Percentiles rank a stretch among this genome's conserved stretches.
phyloP scores from a whole-genome alignment of 345 rosid species.

The Heritiera littoralis region DNA sequence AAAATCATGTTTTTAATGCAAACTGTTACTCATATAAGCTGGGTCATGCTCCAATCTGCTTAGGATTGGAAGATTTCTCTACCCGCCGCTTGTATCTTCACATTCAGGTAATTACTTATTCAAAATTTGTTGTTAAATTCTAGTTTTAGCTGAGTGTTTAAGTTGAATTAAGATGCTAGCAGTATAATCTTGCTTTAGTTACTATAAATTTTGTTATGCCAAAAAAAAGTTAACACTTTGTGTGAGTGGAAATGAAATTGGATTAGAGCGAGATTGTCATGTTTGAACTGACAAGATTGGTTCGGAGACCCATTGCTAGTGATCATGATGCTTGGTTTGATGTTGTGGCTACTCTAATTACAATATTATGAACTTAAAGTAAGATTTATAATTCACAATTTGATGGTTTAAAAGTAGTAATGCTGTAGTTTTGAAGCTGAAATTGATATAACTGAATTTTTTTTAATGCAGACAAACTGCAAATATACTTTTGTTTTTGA shows the following conservation, averaged over 20 bases:
- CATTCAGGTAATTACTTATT: constrained; percentile 54
- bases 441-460: neutral
- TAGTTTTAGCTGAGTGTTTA: neutral
- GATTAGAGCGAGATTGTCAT: neutral
- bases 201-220: neutral
- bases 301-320: constrained; percentile 81
- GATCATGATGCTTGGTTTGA: constrained; percentile 94
- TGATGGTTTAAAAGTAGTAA: neutral
- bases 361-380: constrained; percentile 83
- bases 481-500: no score
- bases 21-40: constrained; percentile 4
- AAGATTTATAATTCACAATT: neutral
- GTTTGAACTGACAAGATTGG: constrained; percentile 57
- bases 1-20: neutral
- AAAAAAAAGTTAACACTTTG: neutral
- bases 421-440: neutral
- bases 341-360: constrained; percentile 74
- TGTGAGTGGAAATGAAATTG: neutral
- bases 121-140: neutral
- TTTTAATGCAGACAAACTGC: neutral
- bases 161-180: neutral
- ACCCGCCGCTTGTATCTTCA: constrained; percentile 74
- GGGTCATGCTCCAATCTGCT: constrained; percentile 89
- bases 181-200: neutral
- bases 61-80: constrained; percentile 87